phyloP scores from a whole-genome alignment of 108 stramenopile genomes.

The Cyclotella atomus region DNA sequence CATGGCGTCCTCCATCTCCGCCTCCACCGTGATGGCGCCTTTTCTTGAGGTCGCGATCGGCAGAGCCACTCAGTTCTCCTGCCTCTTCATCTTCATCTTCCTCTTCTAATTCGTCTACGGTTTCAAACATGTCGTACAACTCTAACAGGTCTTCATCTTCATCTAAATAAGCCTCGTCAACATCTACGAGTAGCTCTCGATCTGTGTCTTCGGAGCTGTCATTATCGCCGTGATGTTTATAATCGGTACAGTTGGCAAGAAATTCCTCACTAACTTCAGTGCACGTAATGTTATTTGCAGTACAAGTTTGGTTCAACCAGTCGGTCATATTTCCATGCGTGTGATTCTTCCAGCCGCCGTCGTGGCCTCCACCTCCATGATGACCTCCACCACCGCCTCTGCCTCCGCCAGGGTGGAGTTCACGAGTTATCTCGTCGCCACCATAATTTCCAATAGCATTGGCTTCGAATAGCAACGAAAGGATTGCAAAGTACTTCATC shows the following conservation, averaged over 20 bases:
- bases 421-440: background rate
- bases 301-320: conserved; percentile 2
- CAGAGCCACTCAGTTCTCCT: conserved; percentile 1
- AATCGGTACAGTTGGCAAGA: conserved; percentile 4
- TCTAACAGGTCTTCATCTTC: background rate
- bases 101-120: background rate
- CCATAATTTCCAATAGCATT: conserved; percentile 2
- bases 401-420: background rate
- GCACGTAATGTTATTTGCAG: background rate
- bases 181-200: background rate
- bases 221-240: background rate
- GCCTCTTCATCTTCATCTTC: background rate
- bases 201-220: background rate
- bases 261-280: background rate
- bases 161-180: background rate
- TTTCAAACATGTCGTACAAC: conserved; percentile 6
- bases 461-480: background rate
- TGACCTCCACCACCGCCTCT: background rate
- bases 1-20: background rate
- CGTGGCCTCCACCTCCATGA: background rate
- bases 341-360: background rate
- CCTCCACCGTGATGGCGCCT: background rate
- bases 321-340: too few relatives aligned
- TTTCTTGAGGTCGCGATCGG: too few relatives aligned
- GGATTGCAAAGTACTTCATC: background rate